Conservation (phyloP, 345 rosid species). For the Passiflora organensis region DNA sequence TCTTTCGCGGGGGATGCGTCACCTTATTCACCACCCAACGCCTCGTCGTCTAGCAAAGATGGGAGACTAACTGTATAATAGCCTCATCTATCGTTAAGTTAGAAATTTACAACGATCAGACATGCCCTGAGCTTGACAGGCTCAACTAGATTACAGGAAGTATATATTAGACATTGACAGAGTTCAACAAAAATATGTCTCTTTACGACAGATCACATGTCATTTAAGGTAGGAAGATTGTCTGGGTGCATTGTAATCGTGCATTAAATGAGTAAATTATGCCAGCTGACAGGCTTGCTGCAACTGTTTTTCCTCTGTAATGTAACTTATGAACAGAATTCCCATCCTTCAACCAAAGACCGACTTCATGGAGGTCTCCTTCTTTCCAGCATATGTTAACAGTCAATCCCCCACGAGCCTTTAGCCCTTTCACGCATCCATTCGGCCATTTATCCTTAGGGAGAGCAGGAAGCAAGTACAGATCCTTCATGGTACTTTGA, state of each 20-base stretch:
- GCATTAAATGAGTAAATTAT: slow-evolving; percentile 42
- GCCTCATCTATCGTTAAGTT: too few species aligned
- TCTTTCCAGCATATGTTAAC: slow-evolving; percentile 64
- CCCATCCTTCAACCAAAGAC: slow-evolving; percentile 34
- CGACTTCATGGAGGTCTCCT: slow-evolving; percentile 63
- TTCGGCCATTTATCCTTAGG: slow-evolving; percentile 70
- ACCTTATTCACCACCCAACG: too few species aligned
- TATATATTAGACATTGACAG: not conserved
- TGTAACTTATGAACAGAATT: slow-evolving; percentile 35
- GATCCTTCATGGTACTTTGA: slow-evolving; percentile 65
- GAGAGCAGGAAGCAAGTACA: slow-evolving; percentile 82
- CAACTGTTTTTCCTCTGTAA: slow-evolving; percentile 44
- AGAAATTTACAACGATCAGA: too few species aligned
- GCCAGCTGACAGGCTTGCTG: slow-evolving; percentile 35
- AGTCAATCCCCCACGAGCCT: slow-evolving; percentile 71
- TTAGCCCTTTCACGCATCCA: slow-evolving; percentile 67
- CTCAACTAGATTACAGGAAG: too few species aligned
- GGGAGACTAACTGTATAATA: too few species aligned
- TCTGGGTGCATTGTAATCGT: slow-evolving; percentile 37
- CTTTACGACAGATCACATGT: not conserved
- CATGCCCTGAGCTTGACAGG: too few species aligned
- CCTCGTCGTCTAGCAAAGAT: too few species aligned
- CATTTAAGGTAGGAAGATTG: not conserved
- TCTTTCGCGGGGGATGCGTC: too few species aligned
- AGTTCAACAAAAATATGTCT: not conserved